Base-by-base conservation (phyloP, 768 basidiomycete genomes). In the Agrocybe chaxingu region DNA sequence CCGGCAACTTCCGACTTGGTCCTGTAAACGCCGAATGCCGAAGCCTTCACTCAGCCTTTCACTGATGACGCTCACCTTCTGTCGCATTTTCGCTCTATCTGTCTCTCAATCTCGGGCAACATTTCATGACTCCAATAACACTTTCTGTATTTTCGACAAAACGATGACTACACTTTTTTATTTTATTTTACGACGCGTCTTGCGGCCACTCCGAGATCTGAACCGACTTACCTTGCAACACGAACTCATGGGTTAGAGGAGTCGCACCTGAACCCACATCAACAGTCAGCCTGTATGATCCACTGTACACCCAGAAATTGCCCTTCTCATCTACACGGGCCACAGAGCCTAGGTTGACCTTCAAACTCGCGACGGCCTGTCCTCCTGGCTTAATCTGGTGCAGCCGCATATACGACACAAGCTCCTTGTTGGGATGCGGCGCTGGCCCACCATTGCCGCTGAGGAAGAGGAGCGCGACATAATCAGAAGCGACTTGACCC, bases 401-500 rank as follows among this genome's bases (percentile, higher is more conserved):
- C 8, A 68, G 46, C 16, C 80, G 76, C 11, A 70, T 66, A 59
- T 80, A 84, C 2, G 74, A 64, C 6, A 79, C 68, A 42, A 82
- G 74, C 52, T 72, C 63, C 61, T 81, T 81, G 48, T 76, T 77
- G 16, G 79, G 80, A 47, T 69, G 70, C 0, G 80, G 81, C 11
- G 72, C 57, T 2, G 79, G 78, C 2, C 80, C 80, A 19, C 67
- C 72, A 3, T 68, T 68, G 19, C 75, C 72, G 42, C 70, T 75
- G 51, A 75, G 60, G 64, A 81, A 84, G 10, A 81, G 65, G 46
- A 82, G 69, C 7, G 78, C 72, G 18, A 79, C 77, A 56, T 79
- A 82, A 63, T 84, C 81, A 8, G 80, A 82, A 0, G 73, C 62
- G 9, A 69, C 63, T 36, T 64, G 62, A 12, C 81, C 80, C 0